Evolutionary conservation across 345 rosid species (phyloP).

Genomic region (Brassica juncea): DNA sequence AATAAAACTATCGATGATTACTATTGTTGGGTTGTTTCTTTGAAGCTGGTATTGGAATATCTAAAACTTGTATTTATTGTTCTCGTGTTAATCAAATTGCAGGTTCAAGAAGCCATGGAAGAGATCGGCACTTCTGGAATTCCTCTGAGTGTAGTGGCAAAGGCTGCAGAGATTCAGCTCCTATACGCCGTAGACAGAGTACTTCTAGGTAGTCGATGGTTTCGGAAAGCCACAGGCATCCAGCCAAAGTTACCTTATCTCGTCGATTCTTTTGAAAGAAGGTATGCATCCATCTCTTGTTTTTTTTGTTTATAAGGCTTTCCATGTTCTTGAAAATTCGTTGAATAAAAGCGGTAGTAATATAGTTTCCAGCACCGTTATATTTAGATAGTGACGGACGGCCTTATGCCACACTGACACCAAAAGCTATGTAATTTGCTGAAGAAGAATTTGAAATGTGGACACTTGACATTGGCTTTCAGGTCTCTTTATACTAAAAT

Average conservation of each 20-base stretch:
- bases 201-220: conserved; percentile 87
- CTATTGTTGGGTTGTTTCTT: background rate
- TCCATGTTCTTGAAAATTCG: background rate
- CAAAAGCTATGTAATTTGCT: conserved; percentile 6
- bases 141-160: conserved; percentile 86
- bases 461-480: conserved; percentile 4
- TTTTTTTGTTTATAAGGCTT: background rate
- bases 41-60: background rate
- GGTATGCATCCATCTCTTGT: conserved; percentile 48
- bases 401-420: background rate
- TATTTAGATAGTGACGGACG: background rate
- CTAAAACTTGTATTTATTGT: background rate
- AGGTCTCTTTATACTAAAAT: background rate
- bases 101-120: conserved; percentile 95
- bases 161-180: conserved; percentile 94
- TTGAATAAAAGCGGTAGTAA: background rate
- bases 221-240: conserved; percentile 89
- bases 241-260: conserved; percentile 90
- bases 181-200: conserved; percentile 76
- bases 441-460: background rate
- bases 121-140: conserved; percentile 84
- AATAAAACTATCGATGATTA: background rate
- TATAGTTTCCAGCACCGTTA: background rate
- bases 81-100: conserved; percentile 15
- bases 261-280: conserved; percentile 90